Evolutionary conservation across 1,284 basidiomycete genomes (phyloP), one percentile per base, ranked within the genome.

Genomic region (Ustanciosporium gigantosporum): DNA sequence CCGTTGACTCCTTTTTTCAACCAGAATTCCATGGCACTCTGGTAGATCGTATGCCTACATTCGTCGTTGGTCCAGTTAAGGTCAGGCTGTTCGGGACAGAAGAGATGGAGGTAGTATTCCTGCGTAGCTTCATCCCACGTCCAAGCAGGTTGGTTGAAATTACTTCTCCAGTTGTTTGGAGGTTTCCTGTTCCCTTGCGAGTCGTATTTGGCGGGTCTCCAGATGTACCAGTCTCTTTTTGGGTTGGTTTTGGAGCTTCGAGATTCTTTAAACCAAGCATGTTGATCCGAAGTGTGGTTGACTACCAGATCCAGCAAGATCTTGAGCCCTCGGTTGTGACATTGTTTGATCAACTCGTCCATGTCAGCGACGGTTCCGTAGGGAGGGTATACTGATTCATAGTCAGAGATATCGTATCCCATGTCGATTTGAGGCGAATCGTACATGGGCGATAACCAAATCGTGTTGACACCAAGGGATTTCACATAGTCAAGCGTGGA

Each of bases 301-400:
- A 87, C 84, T 22, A 89, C 88, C 3, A 90, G 83, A 74, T 89
- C 87, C 81, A 89, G 87, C 82, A 89, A 83, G 38, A 88, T 81
- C 68, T 87, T 87, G 83, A 90, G 86, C 0, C 84, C 86, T 35
- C 84, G 82, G 19, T 81, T 75, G 58, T 89, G 86, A 36, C 84
- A 81, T 5, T 82, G 84, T 17, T 81, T 73, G 41, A 87, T 78
- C 39, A 89, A 81, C 14, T 77, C 81, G 64, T 89, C 87, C 83
- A 86, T 88, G 67, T 90, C 87, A 4, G 80, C 81, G n/a, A 89
- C 74, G 0, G 86, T 87, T 8, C 88, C 88, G 76, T 88, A 90
- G 38, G 83, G 79, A 14, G 85, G 83, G 79, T 89, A 86, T 59
- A 90, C 86, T 64, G 84, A 80, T 21, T 84, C 80, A 79, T 89